phyloP scores from a whole-genome alignment of 225 moss, liverwort and hornwort species.

The Sphagnum contortum region DNA sequence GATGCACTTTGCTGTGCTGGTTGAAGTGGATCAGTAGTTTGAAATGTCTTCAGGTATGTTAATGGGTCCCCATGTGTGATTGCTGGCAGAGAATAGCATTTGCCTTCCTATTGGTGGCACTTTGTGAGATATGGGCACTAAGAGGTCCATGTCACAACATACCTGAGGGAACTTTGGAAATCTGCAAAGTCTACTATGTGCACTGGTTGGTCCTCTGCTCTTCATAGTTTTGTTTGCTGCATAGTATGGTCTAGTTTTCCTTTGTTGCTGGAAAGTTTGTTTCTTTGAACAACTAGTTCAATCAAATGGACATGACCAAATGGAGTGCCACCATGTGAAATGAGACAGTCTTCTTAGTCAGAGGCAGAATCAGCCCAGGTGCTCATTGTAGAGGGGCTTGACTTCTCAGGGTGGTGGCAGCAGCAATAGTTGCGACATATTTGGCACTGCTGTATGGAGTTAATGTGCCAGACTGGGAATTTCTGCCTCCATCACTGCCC shows the following conservation, averaged over 20 bases:
- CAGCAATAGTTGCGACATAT: constrained; percentile 26
- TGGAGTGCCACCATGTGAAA: too few relatives aligned
- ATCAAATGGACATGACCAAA: too few relatives aligned
- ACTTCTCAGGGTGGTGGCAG: constrained; percentile 40
- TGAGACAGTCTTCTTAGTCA: too few relatives aligned
- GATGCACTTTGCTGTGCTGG: too few relatives aligned
- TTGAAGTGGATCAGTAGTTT: too few relatives aligned
- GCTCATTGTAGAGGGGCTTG: constrained; percentile 13
- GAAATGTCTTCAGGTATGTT: too few relatives aligned
- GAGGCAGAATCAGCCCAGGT: background rate
- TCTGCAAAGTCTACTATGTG: constrained; percentile 35
- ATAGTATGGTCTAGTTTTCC: too few relatives aligned
- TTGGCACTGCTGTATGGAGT: constrained; percentile 41
- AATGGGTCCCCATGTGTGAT: too few relatives aligned
- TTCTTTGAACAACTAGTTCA: too few relatives aligned
- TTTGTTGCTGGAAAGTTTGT: too few relatives aligned
- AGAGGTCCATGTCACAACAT: constrained; percentile 14
- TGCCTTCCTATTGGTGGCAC: constrained; percentile 40
- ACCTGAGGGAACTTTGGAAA: constrained; percentile 19
- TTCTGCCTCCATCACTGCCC: constrained; percentile 14
- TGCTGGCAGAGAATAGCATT: constrained; percentile 52
- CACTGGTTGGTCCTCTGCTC: constrained; percentile 32
- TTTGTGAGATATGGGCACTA: constrained; percentile 52
- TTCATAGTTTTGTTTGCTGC: too few relatives aligned
- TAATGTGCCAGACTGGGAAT: constrained; percentile 55